Percentiles rank a stretch among this genome's conserved stretches.
phyloP scores from a whole-genome alignment of 805 yeast species.

The Yamadazyma akitaensis region DNA sequence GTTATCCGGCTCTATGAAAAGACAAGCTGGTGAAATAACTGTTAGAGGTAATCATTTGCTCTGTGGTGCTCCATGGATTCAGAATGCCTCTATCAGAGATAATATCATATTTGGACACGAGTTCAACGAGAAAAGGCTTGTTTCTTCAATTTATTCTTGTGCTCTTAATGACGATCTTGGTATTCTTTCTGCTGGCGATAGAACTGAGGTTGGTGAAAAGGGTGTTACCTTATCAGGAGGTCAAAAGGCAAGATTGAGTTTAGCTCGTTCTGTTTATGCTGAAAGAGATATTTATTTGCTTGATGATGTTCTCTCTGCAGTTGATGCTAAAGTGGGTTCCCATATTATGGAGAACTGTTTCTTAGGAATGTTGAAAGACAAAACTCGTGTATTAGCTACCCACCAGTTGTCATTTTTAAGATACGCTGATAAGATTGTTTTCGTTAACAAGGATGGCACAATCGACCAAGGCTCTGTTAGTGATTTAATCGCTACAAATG shows the following conservation, averaged over 20 bases:
- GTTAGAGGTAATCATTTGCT: constrained; percentile 25
- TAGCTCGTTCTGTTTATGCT: constrained; percentile 34
- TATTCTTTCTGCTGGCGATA: constrained; percentile 29
- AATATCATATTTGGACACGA: constrained; percentile 27
- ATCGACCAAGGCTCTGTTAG: constrained; percentile 26
- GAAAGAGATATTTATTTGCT: constrained; percentile 26
- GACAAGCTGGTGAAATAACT: constrained; percentile 23
- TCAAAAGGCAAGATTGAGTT: constrained; percentile 32
- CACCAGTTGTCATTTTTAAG: constrained; percentile 33
- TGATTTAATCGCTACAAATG: constrained; percentile 20
- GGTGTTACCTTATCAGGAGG: constrained; percentile 38
- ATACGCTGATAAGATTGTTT: constrained; percentile 23
- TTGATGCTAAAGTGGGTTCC: constrained; percentile 35
- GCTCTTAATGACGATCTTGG: constrained; percentile 26
- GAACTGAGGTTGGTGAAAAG: constrained; percentile 34
- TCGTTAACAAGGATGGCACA: constrained; percentile 28
- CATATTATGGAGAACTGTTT: constrained; percentile 32
- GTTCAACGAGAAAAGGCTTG: constrained; percentile 21
- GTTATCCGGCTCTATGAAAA: constrained; percentile 34
- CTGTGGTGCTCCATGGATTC: constrained; percentile 36
- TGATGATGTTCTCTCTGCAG: constrained; percentile 36
- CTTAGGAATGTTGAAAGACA: constrained; percentile 24
- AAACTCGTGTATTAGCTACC: constrained; percentile 33
- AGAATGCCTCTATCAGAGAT: constrained; percentile 31
- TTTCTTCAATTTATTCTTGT: constrained; percentile 25